Evolutionary conservation across 495 filamentous ascomycete genomes (phyloP).

Genomic region (Corynascus novoguineensis): DNA sequence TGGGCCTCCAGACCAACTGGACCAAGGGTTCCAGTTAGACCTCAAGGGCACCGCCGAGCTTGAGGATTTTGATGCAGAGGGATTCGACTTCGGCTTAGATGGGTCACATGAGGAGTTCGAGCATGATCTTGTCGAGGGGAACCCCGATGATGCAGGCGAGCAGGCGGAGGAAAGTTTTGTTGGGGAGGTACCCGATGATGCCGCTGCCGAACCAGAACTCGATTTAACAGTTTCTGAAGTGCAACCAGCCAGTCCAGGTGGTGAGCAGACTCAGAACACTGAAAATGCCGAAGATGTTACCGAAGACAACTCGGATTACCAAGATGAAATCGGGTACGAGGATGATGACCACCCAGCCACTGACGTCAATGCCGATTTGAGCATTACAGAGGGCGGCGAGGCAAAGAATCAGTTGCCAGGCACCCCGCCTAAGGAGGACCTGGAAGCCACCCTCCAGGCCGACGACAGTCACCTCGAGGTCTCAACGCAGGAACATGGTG

Average conservation of each 20-base stretch:
- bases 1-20: constrained; percentile 16
- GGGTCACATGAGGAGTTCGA: constrained; percentile 14
- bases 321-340: constrained; percentile 32
- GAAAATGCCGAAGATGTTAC: not conserved
- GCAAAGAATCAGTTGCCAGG: not conserved
- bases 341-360: constrained; percentile 22
- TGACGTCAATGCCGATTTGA: constrained; percentile 3
- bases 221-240: constrained; percentile 18
- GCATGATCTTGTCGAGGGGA: not conserved
- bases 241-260: not conserved
- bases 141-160: constrained; percentile 6
- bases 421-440: not conserved
- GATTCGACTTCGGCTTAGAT: constrained; percentile 30
- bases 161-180: constrained; percentile 1
- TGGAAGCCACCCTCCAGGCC: not conserved
- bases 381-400: not conserved
- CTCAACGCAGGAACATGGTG: not conserved
- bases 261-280: not conserved
- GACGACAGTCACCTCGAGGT: not conserved
- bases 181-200: not conserved
- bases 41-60: constrained; percentile 19
- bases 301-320: constrained; percentile 14
- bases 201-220: constrained; percentile 20
- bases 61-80: constrained; percentile 17
- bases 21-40: constrained; percentile 27